Evolutionary conservation across 1,284 basidiomycete species (phyloP).

Genomic region (Leccinum fallax): DNA sequence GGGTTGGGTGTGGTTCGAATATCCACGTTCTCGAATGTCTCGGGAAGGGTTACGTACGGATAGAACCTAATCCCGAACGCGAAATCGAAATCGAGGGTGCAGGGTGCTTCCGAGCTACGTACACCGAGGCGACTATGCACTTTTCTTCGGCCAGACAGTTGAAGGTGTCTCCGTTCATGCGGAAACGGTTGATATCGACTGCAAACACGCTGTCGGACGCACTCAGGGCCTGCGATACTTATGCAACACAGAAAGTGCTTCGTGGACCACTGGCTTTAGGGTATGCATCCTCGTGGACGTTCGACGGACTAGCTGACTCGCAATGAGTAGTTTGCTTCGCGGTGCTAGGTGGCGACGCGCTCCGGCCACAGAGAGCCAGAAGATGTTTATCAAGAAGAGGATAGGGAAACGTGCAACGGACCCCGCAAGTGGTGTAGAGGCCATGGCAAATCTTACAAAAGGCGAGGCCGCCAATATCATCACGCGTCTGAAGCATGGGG

Average conservation of each 20-base stretch:
- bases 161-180: constrained; percentile 57
- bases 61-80: constrained; percentile 51
- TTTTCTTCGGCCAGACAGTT: constrained; percentile 46
- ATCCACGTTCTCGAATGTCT: constrained; percentile 81
- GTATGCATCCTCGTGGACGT: constrained; percentile 36
- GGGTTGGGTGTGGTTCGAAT: constrained; percentile 83
- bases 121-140: constrained; percentile 55
- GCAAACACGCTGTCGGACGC: constrained; percentile 58
- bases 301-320: constrained; percentile 13
- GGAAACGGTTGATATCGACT: constrained; percentile 55
- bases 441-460: constrained; percentile 59
- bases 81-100: constrained; percentile 36
- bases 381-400: constrained; percentile 61
- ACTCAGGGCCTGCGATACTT: constrained; percentile 71
- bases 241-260: constrained; percentile 55
- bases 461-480: constrained; percentile 81
- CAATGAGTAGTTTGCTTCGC: constrained; percentile 53
- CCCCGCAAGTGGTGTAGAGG: constrained; percentile 25
- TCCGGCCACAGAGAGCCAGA: constrained; percentile 70
- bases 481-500: constrained; percentile 76
- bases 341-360: constrained; percentile 74
- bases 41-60: constrained; percentile 72
- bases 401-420: constrained; percentile 44
- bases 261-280: constrained; percentile 48
- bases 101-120: constrained; percentile 51